Evolutionary conservation across 179 eudicot genomes (phyloP).

Genomic region (Beta macrorhiza): DNA sequence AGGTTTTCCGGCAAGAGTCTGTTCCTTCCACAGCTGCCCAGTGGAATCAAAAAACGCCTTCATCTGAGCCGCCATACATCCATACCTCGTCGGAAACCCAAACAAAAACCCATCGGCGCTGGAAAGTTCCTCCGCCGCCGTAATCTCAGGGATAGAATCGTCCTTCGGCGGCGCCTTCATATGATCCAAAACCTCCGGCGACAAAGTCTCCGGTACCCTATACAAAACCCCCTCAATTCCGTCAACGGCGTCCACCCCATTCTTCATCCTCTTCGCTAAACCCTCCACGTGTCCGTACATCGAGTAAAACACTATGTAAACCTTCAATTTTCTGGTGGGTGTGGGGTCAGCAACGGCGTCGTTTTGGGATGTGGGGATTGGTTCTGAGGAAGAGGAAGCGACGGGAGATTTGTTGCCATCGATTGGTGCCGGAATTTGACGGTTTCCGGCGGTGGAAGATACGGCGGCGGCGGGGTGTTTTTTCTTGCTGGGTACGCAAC

Average conservation of each 20-base stretch:
- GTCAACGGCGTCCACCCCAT: conserved; percentile 61
- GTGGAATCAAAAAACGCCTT: conserved; percentile 91
- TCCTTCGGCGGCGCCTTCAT: conserved; percentile 85
- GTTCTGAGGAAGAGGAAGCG: conserved; percentile 6
- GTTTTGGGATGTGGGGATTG: neutral
- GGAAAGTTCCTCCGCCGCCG: conserved; percentile 44
- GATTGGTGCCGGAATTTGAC: conserved; percentile 16
- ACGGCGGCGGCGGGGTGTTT: conserved; percentile 27
- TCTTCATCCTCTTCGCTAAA: conserved; percentile 67
- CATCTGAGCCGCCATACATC: conserved; percentile 93
- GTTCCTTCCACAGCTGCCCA: conserved; percentile 72
- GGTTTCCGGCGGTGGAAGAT: conserved; percentile 7
- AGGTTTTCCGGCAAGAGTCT: conserved; percentile 81
- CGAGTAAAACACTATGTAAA: conserved; percentile 75
- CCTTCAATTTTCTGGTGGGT: conserved; percentile 30
- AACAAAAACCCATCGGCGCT: conserved; percentile 77
- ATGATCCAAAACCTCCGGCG: conserved; percentile 48
- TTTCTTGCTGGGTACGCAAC: conserved; percentile 82
- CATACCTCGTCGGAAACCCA: conserved; percentile 92
- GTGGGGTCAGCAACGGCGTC: neutral
- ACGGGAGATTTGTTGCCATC: conserved; percentile 7
- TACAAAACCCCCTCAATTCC: conserved; percentile 74
- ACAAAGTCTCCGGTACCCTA: conserved; percentile 76
- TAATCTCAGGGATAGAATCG: conserved; percentile 64
- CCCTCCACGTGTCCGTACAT: conserved; percentile 94